These are phyloP conservation scores for Wallacemonas sp. DNA, from an alignment of 208 protist species.

Conservation along the genomic window DNA sequence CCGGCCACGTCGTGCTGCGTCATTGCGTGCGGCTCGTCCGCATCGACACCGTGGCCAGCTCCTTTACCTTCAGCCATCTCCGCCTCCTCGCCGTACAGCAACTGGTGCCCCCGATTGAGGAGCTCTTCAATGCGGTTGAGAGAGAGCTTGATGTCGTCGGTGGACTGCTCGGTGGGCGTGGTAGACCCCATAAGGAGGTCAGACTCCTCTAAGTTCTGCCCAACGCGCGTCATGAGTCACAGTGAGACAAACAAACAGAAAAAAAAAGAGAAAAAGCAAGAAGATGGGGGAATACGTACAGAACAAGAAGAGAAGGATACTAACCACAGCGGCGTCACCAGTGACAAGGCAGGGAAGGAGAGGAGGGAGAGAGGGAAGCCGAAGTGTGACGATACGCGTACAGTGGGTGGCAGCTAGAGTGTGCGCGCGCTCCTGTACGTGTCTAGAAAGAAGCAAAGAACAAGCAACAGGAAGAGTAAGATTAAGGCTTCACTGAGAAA, in stretches of 20 bases:
- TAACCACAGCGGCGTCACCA: no score
- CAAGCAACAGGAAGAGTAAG: background rate
- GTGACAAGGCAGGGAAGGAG: no score
- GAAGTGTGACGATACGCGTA: no score
- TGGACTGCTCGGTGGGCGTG: slow-evolving; percentile 11
- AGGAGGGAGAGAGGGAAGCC: background rate
- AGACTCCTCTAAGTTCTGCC: slow-evolving; percentile 8
- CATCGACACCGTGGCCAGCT: background rate
- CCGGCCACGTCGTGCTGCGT: slow-evolving; percentile 3
- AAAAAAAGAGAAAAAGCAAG: background rate
- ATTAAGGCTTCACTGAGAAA: background rate
- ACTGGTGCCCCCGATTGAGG: slow-evolving; percentile 41
- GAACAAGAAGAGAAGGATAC: background rate
- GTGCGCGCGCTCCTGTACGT: background rate
- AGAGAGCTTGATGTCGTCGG: slow-evolving; percentile 41
- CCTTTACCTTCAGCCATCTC: background rate
- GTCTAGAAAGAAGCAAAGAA: background rate
- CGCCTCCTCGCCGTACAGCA: slow-evolving; percentile 46
- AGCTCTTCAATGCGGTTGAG: slow-evolving; percentile 55
- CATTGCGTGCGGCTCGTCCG: background rate
- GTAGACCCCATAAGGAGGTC: background rate
- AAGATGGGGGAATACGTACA: no score
- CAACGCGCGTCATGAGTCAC: background rate
- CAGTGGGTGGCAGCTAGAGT: background rate
- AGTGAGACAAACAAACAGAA: background rate